phyloP scores from a whole-genome alignment of 2,329 filamentous ascomycete species.

The Talaromyces albobiverticillius region DNA sequence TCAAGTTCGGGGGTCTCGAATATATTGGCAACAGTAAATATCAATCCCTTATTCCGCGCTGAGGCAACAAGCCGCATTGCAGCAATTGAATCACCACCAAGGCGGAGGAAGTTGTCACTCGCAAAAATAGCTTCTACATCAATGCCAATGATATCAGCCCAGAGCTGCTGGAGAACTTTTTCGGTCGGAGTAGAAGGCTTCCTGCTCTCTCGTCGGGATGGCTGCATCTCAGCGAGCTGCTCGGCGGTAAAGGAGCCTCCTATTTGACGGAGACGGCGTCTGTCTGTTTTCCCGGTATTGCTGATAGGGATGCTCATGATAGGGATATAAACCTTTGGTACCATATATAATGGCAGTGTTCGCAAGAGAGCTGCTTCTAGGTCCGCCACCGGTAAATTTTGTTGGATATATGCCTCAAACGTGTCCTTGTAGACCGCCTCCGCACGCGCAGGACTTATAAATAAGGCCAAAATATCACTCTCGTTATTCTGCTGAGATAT shows the following conservation, averaged over 20 bases:
- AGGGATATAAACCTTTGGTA: conserved; percentile 5
- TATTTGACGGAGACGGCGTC: neutral
- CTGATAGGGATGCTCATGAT: neutral
- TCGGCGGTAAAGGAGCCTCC: neutral
- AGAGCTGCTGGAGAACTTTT: conserved; percentile 18
- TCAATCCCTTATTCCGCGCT: conserved; percentile 5
- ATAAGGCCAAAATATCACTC: neutral
- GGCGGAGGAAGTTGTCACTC: conserved; percentile 27
- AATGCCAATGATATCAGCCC: conserved; percentile 21
- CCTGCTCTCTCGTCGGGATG: neutral
- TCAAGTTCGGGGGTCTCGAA: conserved; percentile 6
- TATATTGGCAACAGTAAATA: conserved; percentile 8
- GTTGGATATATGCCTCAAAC: neutral
- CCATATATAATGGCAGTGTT: conserved; percentile 15
- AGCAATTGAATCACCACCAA: conserved; percentile 24
- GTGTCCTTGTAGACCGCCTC: neutral
- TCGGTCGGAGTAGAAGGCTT: conserved; percentile 15
- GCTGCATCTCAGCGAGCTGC: conserved; percentile 18
- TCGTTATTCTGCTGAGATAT: neutral
- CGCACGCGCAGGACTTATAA: neutral
- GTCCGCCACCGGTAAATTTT: neutral
- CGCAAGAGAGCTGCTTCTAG: neutral
- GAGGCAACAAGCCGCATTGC: conserved; percentile 21
- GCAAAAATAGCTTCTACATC: conserved; percentile 17
- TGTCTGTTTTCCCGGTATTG: conserved; percentile 10